Evolutionary conservation across 176 grass and related monocot genomes (phyloP), one percentile per base, ranked within the genome.

Genomic region (Alopecurus myosuroides): DNA sequence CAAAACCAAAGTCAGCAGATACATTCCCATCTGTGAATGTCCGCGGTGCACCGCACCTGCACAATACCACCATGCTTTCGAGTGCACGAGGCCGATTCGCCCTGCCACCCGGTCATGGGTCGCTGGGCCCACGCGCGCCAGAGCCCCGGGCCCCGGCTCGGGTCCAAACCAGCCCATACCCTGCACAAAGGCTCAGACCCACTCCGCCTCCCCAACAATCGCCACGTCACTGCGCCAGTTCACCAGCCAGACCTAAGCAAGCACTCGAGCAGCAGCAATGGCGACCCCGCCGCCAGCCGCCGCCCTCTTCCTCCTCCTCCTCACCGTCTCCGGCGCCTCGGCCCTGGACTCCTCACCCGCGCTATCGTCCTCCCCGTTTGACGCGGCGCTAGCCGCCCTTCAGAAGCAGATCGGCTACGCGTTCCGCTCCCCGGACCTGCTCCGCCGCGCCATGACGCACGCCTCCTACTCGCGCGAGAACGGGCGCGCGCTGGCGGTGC

Each of bases 381-480:
- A 87, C n/a, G 70, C 86, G 2, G 92, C 86, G 40, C 89, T 94
- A 45, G 86, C 87, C 13, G 84, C 77, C 19, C 86, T 94, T 12
- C 92, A 91, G 76, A 26, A 60, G 36, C 84, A 76, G 88, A 89
- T 92, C 48, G 84, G 77, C 62, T 87, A 87, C 63, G 36, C 33
- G 17, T 92, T 94, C 89, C 5, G 28, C 4, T 60, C 86, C 49
- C 61, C 80, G 3, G 84, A 85, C 57, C 89, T 94, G 0, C 73
- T 94, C 12, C 89, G 85, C 72, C 86, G 85, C 12, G 84, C 92
- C 33, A 81, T 92, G 84, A 94, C 89, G 34, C 92, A 94, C 87
- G 83, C 92, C 18, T 92, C 89, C 76, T 92, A 88, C 87, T 94
- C 92, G 25, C 89, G 76, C 37, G 87, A 94, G 70, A 92, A 94